These are phyloP conservation scores for Fusarium musae DNA, from an alignment of 2,329 filamentous ascomycete species.

Conservation along the genomic window DNA sequence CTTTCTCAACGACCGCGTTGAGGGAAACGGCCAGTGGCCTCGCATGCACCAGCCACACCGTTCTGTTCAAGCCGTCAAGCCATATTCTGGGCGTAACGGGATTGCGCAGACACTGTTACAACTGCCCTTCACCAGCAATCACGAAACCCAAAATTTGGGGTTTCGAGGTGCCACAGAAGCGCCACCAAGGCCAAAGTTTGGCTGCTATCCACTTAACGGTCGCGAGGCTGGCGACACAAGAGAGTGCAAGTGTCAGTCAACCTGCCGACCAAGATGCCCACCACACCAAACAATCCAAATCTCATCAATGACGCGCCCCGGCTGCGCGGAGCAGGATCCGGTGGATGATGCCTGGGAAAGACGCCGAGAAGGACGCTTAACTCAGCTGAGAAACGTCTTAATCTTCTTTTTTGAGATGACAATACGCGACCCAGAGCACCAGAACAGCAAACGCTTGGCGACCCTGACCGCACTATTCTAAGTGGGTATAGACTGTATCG, in stretches of 20 bases:
- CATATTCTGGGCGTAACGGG: neutral
- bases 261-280: neutral
- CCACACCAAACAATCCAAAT: slow-evolving; percentile 30
- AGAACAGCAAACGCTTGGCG: slow-evolving; percentile 39
- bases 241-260: neutral
- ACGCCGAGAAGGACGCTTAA: slow-evolving; percentile 39
- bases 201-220: slow-evolving; percentile 26
- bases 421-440: slow-evolving; percentile 23
- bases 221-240: slow-evolving; percentile 35
- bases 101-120: slow-evolving; percentile 9
- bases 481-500: slow-evolving; percentile 28
- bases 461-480: slow-evolving; percentile 35
- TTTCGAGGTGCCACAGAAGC: slow-evolving; percentile 13
- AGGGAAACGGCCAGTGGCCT: slow-evolving; percentile 25
- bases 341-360: slow-evolving; percentile 36
- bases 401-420: slow-evolving; percentile 22
- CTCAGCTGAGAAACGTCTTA: slow-evolving; percentile 41
- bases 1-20: slow-evolving; percentile 29
- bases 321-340: slow-evolving; percentile 29
- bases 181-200: slow-evolving; percentile 29
- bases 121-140: slow-evolving; percentile 17
- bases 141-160: slow-evolving; percentile 15
- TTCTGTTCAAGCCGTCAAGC: slow-evolving; percentile 18
- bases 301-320: slow-evolving; percentile 35
- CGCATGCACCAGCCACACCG: slow-evolving; percentile 41